Conservation (phyloP, 2,329 filamentous ascomycete species). For the Penicillium sp. region DNA sequence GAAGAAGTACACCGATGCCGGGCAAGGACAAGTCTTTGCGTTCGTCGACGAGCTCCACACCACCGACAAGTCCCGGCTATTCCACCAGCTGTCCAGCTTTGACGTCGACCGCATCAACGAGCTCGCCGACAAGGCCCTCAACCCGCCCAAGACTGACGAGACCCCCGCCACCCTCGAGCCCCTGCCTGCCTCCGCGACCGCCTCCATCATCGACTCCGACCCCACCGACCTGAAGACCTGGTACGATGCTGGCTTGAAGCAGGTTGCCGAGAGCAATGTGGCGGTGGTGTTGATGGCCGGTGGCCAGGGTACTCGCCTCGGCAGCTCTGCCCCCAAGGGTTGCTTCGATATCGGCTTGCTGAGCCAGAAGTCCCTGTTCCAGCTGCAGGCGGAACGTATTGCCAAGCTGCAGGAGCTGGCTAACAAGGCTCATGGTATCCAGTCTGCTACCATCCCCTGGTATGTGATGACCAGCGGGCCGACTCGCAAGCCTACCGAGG, state of each 20-base stretch:
- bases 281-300: conserved; percentile 95
- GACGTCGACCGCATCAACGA: conserved; percentile 86
- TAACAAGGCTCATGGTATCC: conserved; percentile 64
- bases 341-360: conserved; percentile 96
- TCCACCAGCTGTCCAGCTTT: conserved; percentile 77
- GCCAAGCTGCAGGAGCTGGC: conserved; percentile 81
- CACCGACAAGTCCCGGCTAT: conserved; percentile 75
- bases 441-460: conserved; percentile 77
- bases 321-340: conserved; percentile 93
- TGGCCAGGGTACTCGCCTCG: conserved; percentile 91
- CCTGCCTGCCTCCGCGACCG: conserved; percentile 80
- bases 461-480: conserved; percentile 99
- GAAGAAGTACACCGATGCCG: conserved; percentile 71
- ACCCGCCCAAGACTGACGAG: conserved; percentile 65
- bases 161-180: conserved; percentile 69
- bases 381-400: conserved; percentile 95
- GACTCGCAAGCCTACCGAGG: conserved; percentile 86
- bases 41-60: conserved; percentile 80
- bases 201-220: conserved; percentile 88
- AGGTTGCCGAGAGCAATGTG: conserved; percentile 69
- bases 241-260: conserved; percentile 70
- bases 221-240: conserved; percentile 76
- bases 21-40: conserved; percentile 79
- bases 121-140: conserved; percentile 77
- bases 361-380: conserved; percentile 91